A percentile compares a stretch with the other conserved stretches of the same genome.
phyloP scores from a whole-genome alignment of 441 rosid species.

The Populus hybrid region DNA sequence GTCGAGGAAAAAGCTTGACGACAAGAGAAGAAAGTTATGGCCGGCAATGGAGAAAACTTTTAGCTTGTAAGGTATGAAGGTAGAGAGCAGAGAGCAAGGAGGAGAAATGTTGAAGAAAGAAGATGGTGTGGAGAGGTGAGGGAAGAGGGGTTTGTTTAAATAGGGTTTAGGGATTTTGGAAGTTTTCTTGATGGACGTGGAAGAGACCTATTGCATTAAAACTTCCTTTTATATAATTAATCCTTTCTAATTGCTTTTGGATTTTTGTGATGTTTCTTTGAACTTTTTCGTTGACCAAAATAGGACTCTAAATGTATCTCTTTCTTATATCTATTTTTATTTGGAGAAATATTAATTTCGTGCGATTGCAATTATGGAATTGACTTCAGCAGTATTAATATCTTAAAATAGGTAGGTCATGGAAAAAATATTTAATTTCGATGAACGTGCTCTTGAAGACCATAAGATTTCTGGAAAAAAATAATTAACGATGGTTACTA shows the following conservation, averaged over 20 bases:
- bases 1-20: too few species aligned
- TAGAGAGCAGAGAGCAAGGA: too few species aligned
- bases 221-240: background rate
- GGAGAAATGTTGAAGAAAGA: background rate
- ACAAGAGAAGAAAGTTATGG: too few species aligned
- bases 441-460: too few species aligned
- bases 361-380: background rate
- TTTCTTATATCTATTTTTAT: too few species aligned
- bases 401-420: too few species aligned
- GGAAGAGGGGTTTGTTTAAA: background rate
- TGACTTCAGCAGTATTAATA: too few species aligned
- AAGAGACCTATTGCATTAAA: conserved; percentile 12
- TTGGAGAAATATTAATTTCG: background rate
- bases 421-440: too few species aligned
- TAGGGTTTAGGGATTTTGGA: conserved; percentile 19
- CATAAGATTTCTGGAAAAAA: too few species aligned
- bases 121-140: too few species aligned
- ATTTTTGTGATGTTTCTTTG: background rate
- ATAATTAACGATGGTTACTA: too few species aligned
- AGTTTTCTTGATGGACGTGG: background rate
- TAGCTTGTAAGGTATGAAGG: background rate
- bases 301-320: background rate
- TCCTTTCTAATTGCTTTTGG: conserved; percentile 8
- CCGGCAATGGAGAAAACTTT: too few species aligned
- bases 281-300: conserved; percentile 3